A percentile compares a stretch with the other conserved stretches of the same genome.
Conservation (phyloP, 306 rosid genomes). For the Castanopsis chinensis region DNA sequence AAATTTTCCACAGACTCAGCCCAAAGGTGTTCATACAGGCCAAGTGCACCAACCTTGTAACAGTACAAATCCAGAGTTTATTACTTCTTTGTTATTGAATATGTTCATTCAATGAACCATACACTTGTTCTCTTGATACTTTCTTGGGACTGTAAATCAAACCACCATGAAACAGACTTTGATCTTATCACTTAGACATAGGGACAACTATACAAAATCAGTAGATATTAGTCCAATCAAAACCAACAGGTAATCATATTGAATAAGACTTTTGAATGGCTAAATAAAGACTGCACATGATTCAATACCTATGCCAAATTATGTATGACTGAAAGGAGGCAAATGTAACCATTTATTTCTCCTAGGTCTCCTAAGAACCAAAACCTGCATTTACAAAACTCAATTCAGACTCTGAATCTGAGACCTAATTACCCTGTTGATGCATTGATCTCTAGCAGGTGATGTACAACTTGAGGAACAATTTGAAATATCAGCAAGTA, state of each 20-base stretch:
- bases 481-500: no score
- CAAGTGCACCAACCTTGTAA: not conserved
- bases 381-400: not conserved
- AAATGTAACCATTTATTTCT: not conserved
- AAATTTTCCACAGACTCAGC: not conserved
- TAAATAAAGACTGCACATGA: not conserved
- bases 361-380: not conserved
- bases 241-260: not conserved
- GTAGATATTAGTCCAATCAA: not conserved
- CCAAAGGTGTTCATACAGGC: not conserved
- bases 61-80: not conserved
- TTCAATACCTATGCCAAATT: not conserved
- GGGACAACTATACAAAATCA: not conserved
- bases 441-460: not conserved
- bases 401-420: not conserved
- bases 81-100: not conserved
- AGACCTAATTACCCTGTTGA: not conserved
- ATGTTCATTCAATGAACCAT: not conserved
- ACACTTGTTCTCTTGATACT: not conserved
- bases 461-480: not conserved
- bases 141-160: not conserved
- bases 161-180: not conserved
- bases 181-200: not conserved
- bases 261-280: not conserved
- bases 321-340: not conserved